Evolutionary conservation across 1,139 yeast genomes (phyloP), one percentile per base, ranked within the genome.

Genomic region (Lodderomyces metapsilosis): DNA sequence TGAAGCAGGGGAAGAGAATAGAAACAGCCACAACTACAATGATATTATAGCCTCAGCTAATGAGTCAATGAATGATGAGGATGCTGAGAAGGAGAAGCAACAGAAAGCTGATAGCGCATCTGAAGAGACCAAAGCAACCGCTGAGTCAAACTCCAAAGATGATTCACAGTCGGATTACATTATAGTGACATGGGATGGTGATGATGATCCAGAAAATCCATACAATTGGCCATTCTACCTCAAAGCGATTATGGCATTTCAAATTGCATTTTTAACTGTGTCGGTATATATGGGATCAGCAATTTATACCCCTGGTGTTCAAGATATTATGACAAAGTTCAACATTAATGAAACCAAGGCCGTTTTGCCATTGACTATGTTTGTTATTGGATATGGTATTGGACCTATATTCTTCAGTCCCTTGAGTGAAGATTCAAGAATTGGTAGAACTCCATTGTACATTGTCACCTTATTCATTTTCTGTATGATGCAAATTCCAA

Each of bases 341-440:
- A 49, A 57, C n/a, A 63, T 75, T 2, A 58, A 71, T n/a, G 61
- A 63, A 39, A 71, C 68, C 10, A 66, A 64, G 3, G 75, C 80
- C 0, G 61, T 71, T 1, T 57, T 80, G 8, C 78, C 80, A 4
- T 60, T 64, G 34, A 44, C 64, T 5, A 40, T 61, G 38, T 64
- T 54, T 49, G 79, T 80, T 11, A 47, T 78, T 16, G 85, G 83
- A 1, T 79, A 77, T 49, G 84, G 82, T 20, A 37, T 75, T 24
- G 82, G 82, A 0, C 83, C 82, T 11, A 59, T 77, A 66, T 46
- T 78, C 1, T 71, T 78, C 41, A 67, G 81, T 2, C 84, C 86
- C 1, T 45, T 80, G 44, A 70, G 81, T 4, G 85, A 80, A 53
- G 56, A 59, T 41, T 52, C 62, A 8, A 61, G 61, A 13, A 71